A percentile compares a stretch with the other conserved stretches of the same genome.
Conservation (phyloP, 2,329 filamentous ascomycete species). For the Penicillium sp. region DNA sequence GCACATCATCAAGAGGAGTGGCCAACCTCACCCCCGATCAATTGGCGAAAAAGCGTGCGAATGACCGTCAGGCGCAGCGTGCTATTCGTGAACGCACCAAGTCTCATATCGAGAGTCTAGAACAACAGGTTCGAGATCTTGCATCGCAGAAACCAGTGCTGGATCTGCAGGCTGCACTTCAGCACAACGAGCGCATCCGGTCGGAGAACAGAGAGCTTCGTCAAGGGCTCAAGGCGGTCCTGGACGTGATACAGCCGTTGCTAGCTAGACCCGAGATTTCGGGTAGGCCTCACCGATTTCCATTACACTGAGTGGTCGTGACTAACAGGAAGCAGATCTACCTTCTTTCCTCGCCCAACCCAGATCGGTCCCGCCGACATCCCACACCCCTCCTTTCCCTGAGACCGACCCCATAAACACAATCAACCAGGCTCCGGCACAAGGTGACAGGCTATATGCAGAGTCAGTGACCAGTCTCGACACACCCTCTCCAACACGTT, state of each 20-base stretch:
- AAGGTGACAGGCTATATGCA: conserved; percentile 34
- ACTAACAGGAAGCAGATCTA: conserved; percentile 22
- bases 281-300: conserved; percentile 38
- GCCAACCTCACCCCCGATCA: conserved; percentile 87
- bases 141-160: conserved; percentile 80
- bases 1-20: conserved; percentile 67
- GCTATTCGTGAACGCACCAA: conserved; percentile 67
- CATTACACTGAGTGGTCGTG: neutral
- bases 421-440: conserved; percentile 21
- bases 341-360: conserved; percentile 23
- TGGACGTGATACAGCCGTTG: conserved; percentile 57
- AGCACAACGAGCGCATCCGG: conserved; percentile 76
- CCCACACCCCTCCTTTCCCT: conserved; percentile 32
- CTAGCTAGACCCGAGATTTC: conserved; percentile 47
- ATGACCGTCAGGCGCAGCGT: conserved; percentile 66
- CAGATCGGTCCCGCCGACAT: conserved; percentile 22
- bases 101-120: conserved; percentile 74
- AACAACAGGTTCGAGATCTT: conserved; percentile 73
- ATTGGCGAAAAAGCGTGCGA: conserved; percentile 85
- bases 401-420: conserved; percentile 33
- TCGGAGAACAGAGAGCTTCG: conserved; percentile 80
- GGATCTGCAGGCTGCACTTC: conserved; percentile 75
- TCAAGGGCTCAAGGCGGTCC: conserved; percentile 65
- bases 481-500: conserved; percentile 37
- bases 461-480: conserved; percentile 36